A percentile compares a stretch with the other conserved stretches of the same genome.
These are phyloP conservation scores for Aspergillus haitiensis DNA, from an alignment of 495 filamentous ascomycete species.

Conservation along the genomic window DNA sequence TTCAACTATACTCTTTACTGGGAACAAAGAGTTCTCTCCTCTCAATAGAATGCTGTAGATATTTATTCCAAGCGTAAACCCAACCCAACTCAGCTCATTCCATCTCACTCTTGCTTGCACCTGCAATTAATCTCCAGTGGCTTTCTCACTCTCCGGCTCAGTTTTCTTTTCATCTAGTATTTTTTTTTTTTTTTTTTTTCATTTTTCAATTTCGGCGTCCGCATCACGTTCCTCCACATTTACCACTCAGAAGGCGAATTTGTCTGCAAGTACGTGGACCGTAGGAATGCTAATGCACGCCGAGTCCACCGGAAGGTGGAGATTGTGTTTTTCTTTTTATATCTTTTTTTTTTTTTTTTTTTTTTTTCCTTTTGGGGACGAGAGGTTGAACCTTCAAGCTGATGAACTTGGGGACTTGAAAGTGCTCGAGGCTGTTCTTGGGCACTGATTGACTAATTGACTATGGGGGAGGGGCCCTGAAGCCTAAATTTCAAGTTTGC, in stretches of 20 bases:
- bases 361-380: conserved; percentile 17
- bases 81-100: too few species aligned
- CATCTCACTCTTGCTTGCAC: too few species aligned
- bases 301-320: conserved; percentile 19
- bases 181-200: not conserved
- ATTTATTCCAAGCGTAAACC: not conserved
- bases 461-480: conserved; percentile 1
- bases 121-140: too few species aligned
- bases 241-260: not conserved
- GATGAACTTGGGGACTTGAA: not conserved
- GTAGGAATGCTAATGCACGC: conserved; percentile 28
- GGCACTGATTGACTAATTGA: conserved; percentile 2
- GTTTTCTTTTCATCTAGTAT: too few species aligned
- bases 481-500: conserved; percentile 12
- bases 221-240: not conserved
- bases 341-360: too few species aligned
- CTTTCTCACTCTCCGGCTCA: too few species aligned
- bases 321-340: conserved; percentile 21
- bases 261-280: not conserved
- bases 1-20: too few species aligned
- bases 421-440: not conserved
- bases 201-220: not conserved
- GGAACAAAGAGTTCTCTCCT: too few species aligned
- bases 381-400: conserved; percentile 20
- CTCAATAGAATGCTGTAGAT: not conserved